These are phyloP conservation scores for Phytophthora fragariae DNA, from an alignment of 352 stramenopile species.

Conservation along the genomic window DNA sequence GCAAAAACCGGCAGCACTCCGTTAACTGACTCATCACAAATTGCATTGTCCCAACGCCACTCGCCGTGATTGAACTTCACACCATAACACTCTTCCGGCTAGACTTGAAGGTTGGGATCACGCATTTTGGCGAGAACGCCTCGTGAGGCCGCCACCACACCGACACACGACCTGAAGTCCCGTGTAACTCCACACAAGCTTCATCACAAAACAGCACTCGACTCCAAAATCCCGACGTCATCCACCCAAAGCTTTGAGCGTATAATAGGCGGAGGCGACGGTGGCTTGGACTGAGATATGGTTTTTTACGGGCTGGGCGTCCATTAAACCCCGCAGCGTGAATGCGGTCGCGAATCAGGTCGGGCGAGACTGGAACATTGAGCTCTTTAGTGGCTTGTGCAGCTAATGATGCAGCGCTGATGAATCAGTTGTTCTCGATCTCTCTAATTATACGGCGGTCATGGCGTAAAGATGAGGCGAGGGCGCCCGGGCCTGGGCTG, in stretches of 20 bases:
- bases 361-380: background rate
- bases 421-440: background rate
- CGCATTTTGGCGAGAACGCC: background rate
- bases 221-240: background rate
- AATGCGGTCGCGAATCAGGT: background rate
- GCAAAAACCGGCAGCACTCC: background rate
- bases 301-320: conserved; percentile 4
- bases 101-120: background rate
- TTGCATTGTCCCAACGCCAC: background rate
- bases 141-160: conserved; percentile 2
- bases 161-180: background rate
- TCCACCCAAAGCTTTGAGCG: background rate
- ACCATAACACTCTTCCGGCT: background rate
- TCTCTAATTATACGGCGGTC: background rate
- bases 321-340: background rate
- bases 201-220: conserved; percentile 3
- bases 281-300: conserved; percentile 2
- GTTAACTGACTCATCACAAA: background rate
- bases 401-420: too few relatives aligned
- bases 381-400: background rate
- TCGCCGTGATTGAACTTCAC: background rate
- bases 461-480: background rate
- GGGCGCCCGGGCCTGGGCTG: background rate
- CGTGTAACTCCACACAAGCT: conserved; percentile 2
- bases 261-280: background rate